Conservation (phyloP, 768 basidiomycete genomes). For the Agrocybe pediades region DNA sequence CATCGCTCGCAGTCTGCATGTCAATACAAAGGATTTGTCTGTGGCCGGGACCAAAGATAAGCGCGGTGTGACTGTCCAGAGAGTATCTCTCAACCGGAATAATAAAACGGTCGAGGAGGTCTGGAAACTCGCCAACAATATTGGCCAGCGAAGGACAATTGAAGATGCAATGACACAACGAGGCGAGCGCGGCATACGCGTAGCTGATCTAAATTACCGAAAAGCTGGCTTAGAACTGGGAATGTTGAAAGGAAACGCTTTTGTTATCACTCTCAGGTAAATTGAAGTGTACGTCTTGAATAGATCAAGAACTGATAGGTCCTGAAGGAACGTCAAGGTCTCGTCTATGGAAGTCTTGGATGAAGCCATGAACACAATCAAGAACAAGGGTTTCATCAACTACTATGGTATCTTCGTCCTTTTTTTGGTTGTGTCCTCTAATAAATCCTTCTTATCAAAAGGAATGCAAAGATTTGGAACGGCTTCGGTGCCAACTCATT, state of each 20-base stretch:
- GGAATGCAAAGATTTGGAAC: conserved; percentile 99
- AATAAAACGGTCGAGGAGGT: conserved; percentile 79
- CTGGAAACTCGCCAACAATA: conserved; percentile 80
- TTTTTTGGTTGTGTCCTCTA: conserved; percentile 1
- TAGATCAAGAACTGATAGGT: too few species aligned
- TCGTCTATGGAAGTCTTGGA: conserved; percentile 74
- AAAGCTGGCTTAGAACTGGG: conserved; percentile 86
- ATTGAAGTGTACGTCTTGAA: conserved; percentile 13
- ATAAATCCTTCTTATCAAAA: conserved; percentile 25
- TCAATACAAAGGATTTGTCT: conserved; percentile 77
- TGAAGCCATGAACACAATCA: conserved; percentile 73
- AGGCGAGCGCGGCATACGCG: conserved; percentile 87
- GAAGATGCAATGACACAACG: conserved; percentile 66
- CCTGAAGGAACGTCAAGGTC: conserved; percentile 79
- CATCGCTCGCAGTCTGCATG: conserved; percentile 76
- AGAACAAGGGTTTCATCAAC: conserved; percentile 91
- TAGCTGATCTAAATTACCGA: conserved; percentile 86
- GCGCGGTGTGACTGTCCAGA: conserved; percentile 93
- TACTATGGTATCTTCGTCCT: conserved; percentile 73
- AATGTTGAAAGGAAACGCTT: conserved; percentile 95
- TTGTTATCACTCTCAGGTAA: conserved; percentile 91
- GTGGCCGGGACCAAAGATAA: conserved; percentile 99
- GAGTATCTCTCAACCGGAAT: conserved; percentile 79
- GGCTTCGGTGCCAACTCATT: conserved; percentile 92
- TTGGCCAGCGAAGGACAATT: conserved; percentile 54